Conservation (phyloP, 441 rosid genomes). For the Aquilaria agallochum region DNA sequence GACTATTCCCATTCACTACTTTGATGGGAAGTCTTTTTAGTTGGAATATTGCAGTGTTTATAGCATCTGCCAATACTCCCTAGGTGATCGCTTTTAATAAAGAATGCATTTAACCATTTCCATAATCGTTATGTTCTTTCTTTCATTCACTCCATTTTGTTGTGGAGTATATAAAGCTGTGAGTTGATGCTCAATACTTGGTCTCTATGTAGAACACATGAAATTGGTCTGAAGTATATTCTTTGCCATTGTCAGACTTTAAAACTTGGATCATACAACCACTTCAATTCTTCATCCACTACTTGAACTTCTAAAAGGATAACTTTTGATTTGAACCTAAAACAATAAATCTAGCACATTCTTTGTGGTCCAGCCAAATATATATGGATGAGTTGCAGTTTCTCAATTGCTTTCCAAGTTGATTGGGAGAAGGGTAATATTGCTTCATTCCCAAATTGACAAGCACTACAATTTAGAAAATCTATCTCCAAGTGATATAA, state of each 20-base stretch:
- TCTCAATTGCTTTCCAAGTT: slow-evolving; percentile 6
- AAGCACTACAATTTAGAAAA: background rate
- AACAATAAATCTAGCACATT: background rate
- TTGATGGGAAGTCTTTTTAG: background rate
- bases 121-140: too few species aligned
- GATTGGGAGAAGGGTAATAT: background rate
- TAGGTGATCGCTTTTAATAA: too few species aligned
- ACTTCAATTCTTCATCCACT: too few species aligned
- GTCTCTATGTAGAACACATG: background rate
- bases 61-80: background rate
- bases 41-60: background rate
- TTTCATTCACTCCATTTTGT: too few species aligned
- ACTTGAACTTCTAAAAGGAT: too few species aligned
- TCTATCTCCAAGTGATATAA: background rate
- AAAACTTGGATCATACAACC: background rate
- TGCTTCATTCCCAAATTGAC: too few species aligned
- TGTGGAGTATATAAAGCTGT: too few species aligned
- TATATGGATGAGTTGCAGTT: slow-evolving; percentile 6
- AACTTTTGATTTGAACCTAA: background rate
- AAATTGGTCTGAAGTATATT: too few species aligned
- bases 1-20: background rate
- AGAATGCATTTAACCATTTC: too few species aligned
- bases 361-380: background rate
- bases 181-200: too few species aligned
- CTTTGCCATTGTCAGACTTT: too few species aligned